These are phyloP conservation scores for Boletus sp. DNA, from an alignment of 768 basidiomycete genomes.

Conservation along the genomic window DNA sequence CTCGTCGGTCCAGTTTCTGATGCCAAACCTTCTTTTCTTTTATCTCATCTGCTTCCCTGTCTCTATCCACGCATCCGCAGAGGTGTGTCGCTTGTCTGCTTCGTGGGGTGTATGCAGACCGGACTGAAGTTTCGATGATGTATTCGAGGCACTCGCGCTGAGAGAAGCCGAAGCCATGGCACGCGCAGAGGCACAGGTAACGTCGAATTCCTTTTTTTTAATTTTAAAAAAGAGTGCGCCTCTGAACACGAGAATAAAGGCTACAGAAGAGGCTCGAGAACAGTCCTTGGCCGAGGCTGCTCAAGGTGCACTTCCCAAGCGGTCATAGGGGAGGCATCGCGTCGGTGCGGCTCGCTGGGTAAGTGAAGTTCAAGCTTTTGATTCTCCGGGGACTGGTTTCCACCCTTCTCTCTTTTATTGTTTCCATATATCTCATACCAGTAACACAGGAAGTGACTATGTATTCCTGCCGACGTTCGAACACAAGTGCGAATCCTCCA, in stretches of 20 bases:
- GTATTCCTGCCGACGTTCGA: neutral
- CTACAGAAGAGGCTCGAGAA: conserved; percentile 28
- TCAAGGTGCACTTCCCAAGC: conserved; percentile 22
- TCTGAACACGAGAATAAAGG: conserved; percentile 11
- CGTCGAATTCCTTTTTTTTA: neutral
- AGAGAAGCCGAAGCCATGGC: conserved; percentile 22
- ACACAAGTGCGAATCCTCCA: neutral
- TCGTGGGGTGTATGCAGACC: neutral
- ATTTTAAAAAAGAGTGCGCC: neutral
- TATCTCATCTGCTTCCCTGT: neutral
- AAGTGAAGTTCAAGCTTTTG: neutral
- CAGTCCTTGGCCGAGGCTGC: conserved; percentile 30
- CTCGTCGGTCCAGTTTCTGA: neutral
- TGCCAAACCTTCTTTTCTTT: neutral
- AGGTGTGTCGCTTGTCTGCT: conserved; percentile 15
- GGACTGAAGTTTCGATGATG: neutral
- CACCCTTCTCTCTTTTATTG: neutral
- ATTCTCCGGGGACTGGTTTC: neutral
- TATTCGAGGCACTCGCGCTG: conserved; percentile 18
- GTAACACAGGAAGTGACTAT: neutral
- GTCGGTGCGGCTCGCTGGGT: neutral
- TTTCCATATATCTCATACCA: neutral
- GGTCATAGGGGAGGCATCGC: conserved; percentile 1
- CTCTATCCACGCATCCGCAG: neutral
- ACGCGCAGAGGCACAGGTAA: conserved; percentile 18